phyloP scores from a whole-genome alignment of 495 filamentous ascomycete genomes.

The Aspergillus asperescens region DNA sequence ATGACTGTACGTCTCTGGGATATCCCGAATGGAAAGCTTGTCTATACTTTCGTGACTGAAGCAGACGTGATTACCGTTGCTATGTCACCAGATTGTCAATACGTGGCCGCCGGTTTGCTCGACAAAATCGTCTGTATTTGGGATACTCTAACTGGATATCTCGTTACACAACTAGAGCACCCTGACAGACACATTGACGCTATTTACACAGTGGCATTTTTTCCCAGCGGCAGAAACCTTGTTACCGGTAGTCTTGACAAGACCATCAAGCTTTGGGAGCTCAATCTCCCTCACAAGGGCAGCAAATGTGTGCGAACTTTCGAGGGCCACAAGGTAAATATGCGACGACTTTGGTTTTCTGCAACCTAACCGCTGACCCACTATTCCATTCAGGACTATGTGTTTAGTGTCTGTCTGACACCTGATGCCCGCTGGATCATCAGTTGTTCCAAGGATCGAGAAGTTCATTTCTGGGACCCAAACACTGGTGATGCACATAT shows the following conservation, averaged over 20 bases:
- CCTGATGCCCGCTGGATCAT: conserved; percentile 86
- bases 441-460: conserved; percentile 84
- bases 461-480: conserved; percentile 91
- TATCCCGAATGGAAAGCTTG: conserved; percentile 66
- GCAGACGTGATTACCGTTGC: conserved; percentile 89
- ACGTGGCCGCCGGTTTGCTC: conserved; percentile 79
- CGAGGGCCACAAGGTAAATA: conserved; percentile 83
- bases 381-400: conserved; percentile 63
- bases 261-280: conserved; percentile 95
- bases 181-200: conserved; percentile 85
- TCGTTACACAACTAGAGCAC: conserved; percentile 78
- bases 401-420: conserved; percentile 81
- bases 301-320: conserved; percentile 84
- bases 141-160: conserved; percentile 72
- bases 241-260: conserved; percentile 88
- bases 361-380: neutral
- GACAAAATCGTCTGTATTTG: conserved; percentile 89
- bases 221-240: conserved; percentile 78
- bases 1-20: conserved; percentile 87
- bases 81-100: conserved; percentile 82
- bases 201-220: conserved; percentile 86
- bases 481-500: conserved; percentile 80
- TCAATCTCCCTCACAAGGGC: conserved; percentile 67
- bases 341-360: no score
- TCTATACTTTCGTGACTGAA: conserved; percentile 75